Evolutionary conservation across 2,329 filamentous ascomycete genomes (phyloP).

Genomic region (Epichloe coenophiala): DNA sequence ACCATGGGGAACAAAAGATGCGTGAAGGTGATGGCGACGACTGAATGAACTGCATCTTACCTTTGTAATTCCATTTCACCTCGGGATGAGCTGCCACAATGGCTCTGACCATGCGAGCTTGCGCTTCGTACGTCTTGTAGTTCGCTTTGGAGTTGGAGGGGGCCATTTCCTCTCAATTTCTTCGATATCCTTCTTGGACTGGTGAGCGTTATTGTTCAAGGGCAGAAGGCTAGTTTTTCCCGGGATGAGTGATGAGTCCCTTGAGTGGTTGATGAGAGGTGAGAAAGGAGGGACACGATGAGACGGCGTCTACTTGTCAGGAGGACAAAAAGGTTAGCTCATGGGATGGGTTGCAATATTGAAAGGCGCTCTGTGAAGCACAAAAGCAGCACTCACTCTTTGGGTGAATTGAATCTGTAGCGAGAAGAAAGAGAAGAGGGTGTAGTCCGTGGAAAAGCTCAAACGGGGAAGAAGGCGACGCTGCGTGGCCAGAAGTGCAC

Average conservation of each 20-base stretch:
- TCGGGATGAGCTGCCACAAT: constrained; percentile 43
- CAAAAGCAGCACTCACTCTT: too few species aligned
- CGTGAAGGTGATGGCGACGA: neutral
- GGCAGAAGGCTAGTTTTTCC: too few species aligned
- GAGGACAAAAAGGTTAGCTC: too few species aligned
- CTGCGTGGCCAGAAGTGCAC: neutral
- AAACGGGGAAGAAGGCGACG: constrained; percentile 10
- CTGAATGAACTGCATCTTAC: constrained; percentile 27
- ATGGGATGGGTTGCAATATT: too few species aligned
- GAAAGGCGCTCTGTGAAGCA: too few species aligned
- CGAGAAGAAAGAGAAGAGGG: neutral
- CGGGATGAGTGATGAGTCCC: too few species aligned
- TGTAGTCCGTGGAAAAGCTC: neutral
- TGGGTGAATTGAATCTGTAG: too few species aligned
- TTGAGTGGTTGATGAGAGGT: too few species aligned
- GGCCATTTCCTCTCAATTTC: constrained; percentile 20
- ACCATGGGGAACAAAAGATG: neutral
- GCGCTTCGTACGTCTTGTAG: constrained; percentile 46
- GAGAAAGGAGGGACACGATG: too few species aligned
- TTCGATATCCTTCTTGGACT: neutral
- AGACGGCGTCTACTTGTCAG: too few species aligned
- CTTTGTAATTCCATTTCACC: constrained; percentile 45
- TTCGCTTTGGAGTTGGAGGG: constrained; percentile 30
- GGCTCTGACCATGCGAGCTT: constrained; percentile 46
- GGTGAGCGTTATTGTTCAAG: neutral